Evolutionary conservation across 352 stramenopile species (phyloP).

Genomic region (Globisporangium recalcitrans): DNA sequence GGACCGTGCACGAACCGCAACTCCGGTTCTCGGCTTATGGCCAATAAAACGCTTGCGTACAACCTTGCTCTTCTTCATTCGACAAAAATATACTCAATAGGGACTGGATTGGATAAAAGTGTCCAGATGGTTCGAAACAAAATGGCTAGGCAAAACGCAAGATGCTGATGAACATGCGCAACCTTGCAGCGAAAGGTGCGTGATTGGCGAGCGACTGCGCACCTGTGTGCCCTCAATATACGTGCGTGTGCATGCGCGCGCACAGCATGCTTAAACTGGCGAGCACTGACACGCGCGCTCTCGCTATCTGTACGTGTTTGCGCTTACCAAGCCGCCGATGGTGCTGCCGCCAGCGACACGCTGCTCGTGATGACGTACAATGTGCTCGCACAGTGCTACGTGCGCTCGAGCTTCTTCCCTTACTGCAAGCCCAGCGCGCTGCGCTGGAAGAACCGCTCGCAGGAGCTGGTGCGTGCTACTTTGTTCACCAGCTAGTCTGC

Average conservation of each 20-base stretch:
- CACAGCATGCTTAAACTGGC: too few species aligned
- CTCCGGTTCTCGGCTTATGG: conserved; percentile 5
- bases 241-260: conserved; percentile 12
- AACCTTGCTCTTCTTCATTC: background rate
- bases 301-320: background rate
- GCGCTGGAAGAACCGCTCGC: conserved; percentile 70
- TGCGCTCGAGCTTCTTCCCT: conserved; percentile 73
- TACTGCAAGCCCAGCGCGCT: conserved; percentile 61
- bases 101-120: conserved; percentile 27
- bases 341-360: conserved; percentile 20
- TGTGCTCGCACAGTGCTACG: conserved; percentile 78
- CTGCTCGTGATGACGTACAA: conserved; percentile 87
- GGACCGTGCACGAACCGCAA: conserved; percentile 10
- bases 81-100: background rate
- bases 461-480: conserved; percentile 28
- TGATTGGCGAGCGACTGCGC: too few species aligned
- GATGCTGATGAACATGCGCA: conserved; percentile 31
- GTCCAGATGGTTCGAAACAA: background rate
- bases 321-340: background rate
- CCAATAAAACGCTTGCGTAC: conserved; percentile 22
- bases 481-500: background rate
- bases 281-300: background rate
- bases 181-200: conserved; percentile 19
- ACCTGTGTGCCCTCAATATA: background rate
- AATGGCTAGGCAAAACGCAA: conserved; percentile 7